Evolutionary conservation across 1,139 yeast species (phyloP), one percentile per base, ranked within the genome.

Genomic region (Hansenula lynferdii): DNA sequence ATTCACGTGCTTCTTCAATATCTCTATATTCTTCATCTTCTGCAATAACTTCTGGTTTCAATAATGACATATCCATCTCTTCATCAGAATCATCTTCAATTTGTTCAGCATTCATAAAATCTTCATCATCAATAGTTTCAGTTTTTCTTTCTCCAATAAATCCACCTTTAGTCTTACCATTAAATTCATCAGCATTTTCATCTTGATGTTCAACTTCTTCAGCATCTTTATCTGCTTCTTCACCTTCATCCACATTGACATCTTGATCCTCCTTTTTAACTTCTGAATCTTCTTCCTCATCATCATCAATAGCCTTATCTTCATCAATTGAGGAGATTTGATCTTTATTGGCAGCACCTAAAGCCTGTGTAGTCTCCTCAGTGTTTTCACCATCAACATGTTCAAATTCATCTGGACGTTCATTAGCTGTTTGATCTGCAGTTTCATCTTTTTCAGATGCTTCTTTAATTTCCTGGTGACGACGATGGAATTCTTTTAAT

Each of bases 331-430:
- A 62, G 56, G 86, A 94, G 28, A 77, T 68, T 54, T 86, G 89
- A 36, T 89, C 96, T 51, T 80, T 76, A 41, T 80, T 77, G 7
- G 96, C 96, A 33, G 94, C 80, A 19, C 97, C 98, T 41, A 92
- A 65, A 0, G 97, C 98, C 61, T 94, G 97, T 0, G 96, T 85
- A 41, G 85, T 92, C 29, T 60, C 62, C 32, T 82, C 79, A 8
- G 87, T 75, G 48, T 80, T 80, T 35, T 84, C 89, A 31, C 95
- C 96, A 34, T 86, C 92, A 40, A 87, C 73, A 57, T 92, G 97
- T 59, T 90, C 95, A 60, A 90, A 86, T 51, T 89, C 96, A 54
- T 89, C 96, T 0, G 94, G 89, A 37, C 79, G 72, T 48, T 77
- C 80, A 44, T 75, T 80, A 14, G 80, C 77, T 31, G 70, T 63